Base-by-base conservation (phyloP, 176 grass and related monocot genomes). In the Juncus inflexus region DNA sequence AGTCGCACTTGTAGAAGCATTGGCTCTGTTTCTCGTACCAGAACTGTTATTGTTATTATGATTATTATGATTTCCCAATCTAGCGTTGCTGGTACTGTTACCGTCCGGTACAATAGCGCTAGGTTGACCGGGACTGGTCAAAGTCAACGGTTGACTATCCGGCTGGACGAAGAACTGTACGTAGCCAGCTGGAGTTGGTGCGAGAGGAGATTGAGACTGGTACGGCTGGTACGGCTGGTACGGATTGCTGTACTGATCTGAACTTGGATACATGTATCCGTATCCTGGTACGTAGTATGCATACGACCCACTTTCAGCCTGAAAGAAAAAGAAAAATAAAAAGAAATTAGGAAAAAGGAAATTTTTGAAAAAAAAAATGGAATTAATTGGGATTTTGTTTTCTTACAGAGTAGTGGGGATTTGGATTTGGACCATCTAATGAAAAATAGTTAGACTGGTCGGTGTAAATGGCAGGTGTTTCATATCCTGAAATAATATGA, bases 271-370 rank as follows among this genome's bases (percentile, higher is more conserved):
- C 55, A 73, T 64, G 66, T 80, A 86, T 58, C 80, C 87, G 75
- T 86, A 90, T 62, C 80, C 73, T 70, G 87, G 87, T 70, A 77
- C 74, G 59, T 79, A 86, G 77, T 80, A 90, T 64, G 86, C 6
- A 78, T 83, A 90, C 9, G 87, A 67, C 50, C 80, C 56, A 70
- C 65, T 74, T 60, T 86, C 87, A 58, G 55, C 64, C 63, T 90
- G 80, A 39, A 80, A 15, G 4, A 47, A 47, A 47, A 55, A 74
- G 35, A 42, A 57, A 54, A 58, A 58, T 66, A 40, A 35, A 42
- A 60, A 8, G 15, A 65, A 12, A 55, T 52, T 14, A 2, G 53
- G 28, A 14, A 52, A 3, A 41, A 42, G 3, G 38, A 56, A 5
- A 15, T 40, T 56, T 38, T 16, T 35, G 12, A 58, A n/a, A 66